Evolutionary conservation across 345 rosid genomes (phyloP).

Genomic region (Sisymbrium altissimum): DNA sequence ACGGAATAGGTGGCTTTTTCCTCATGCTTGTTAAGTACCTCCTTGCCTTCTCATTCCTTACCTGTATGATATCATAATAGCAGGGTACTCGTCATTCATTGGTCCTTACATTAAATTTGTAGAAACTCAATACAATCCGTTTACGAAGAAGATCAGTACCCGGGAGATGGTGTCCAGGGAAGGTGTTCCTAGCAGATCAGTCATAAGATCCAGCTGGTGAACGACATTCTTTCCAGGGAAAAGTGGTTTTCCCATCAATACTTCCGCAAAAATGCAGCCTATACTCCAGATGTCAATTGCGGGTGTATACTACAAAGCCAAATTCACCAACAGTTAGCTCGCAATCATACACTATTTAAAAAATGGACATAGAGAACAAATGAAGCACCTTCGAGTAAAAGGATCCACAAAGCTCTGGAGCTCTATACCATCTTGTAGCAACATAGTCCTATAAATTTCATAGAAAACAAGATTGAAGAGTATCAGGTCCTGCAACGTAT

Average conservation of each 20-base stretch:
- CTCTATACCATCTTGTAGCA: conserved; percentile 98
- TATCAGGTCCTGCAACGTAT: background rate
- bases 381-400: conserved; percentile 84
- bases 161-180: conserved; percentile 82
- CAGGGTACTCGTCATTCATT: background rate
- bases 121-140: background rate
- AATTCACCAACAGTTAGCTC: conserved; percentile 6
- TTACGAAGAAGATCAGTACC: conserved; percentile 40
- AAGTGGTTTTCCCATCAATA: conserved; percentile 78
- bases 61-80: conserved; percentile 41
- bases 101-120: background rate
- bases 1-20: conserved; percentile 72
- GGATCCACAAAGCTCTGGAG: conserved; percentile 98
- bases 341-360: background rate
- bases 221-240: conserved; percentile 98
- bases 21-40: conserved; percentile 94
- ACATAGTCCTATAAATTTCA: conserved; percentile 70
- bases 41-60: conserved; percentile 92
- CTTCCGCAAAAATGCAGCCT: conserved; percentile 97
- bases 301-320: conserved; percentile 77
- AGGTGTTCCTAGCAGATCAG: conserved; percentile 95
- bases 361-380: background rate
- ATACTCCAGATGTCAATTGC: conserved; percentile 98
- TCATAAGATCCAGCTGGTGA: conserved; percentile 94
- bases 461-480: conserved; percentile 12